phyloP scores from a whole-genome alignment of 306 rosid genomes.

The Fragaria iinumae region DNA sequence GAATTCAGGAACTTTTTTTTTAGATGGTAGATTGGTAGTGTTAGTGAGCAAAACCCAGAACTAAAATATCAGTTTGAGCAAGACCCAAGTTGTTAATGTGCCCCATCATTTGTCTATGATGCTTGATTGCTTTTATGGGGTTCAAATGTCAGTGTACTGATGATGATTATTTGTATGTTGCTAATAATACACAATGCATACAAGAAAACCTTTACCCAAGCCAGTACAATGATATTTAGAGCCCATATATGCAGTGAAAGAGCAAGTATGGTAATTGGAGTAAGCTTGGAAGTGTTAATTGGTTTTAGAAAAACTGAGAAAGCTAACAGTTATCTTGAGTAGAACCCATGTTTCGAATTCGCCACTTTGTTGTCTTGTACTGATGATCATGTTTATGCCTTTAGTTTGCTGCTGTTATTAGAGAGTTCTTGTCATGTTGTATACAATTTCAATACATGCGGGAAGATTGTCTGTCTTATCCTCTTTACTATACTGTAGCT shows the following conservation, averaged over 20 bases:
- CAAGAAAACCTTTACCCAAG: not conserved
- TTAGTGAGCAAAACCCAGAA: conserved; percentile 13
- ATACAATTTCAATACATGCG: not conserved
- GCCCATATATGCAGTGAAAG: not conserved
- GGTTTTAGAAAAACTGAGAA: not conserved
- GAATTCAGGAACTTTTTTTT: not conserved
- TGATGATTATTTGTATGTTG: not conserved
- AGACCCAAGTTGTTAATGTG: not conserved
- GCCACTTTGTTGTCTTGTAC: not conserved
- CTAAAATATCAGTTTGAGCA: not conserved
- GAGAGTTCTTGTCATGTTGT: not conserved
- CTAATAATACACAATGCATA: not conserved
- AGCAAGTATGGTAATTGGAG: not conserved
- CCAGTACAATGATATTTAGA: not conserved
- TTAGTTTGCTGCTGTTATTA: not conserved
- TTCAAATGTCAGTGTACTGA: not conserved
- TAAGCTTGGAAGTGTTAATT: not conserved
- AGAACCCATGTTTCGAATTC: not conserved
- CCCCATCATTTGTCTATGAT: not conserved
- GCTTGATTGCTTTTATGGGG: not conserved
- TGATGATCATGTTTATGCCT: not conserved
- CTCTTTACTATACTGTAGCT: not conserved
- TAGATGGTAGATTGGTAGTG: not conserved
- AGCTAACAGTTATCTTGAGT: not conserved
- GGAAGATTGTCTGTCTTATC: not conserved